phyloP scores from a whole-genome alignment of 148 eudicot genomes.

The Gaultheria prostrata region DNA sequence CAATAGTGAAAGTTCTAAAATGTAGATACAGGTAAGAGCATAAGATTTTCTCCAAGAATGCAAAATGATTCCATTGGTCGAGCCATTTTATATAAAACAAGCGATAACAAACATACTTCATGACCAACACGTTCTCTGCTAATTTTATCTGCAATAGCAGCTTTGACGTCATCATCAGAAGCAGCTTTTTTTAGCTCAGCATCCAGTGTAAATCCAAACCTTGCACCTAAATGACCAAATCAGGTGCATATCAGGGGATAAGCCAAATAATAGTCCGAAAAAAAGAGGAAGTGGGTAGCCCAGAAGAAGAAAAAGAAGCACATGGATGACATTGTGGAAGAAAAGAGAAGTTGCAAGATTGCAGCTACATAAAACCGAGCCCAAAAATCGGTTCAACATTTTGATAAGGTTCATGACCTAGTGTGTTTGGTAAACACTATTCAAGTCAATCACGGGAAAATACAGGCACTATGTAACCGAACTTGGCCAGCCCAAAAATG shows the following conservation, averaged over 20 bases:
- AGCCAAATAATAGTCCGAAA: not conserved
- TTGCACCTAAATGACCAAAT: constrained; percentile 50
- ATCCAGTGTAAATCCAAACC: constrained; percentile 74
- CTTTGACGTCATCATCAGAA: constrained; percentile 69
- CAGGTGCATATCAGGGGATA: not conserved
- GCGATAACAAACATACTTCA: constrained; percentile 55
- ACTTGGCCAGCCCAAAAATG: too few relatives aligned
- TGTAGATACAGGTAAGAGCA: not conserved
- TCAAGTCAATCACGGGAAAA: not conserved
- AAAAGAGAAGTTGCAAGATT: not conserved
- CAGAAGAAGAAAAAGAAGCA: not conserved
- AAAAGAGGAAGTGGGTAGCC: not conserved
- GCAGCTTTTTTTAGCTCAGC: constrained; percentile 81
- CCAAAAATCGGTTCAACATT: not conserved
- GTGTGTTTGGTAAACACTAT: not conserved
- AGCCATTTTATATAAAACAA: not conserved
- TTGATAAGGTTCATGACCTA: not conserved
- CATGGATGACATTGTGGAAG: not conserved
- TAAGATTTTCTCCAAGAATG: not conserved
- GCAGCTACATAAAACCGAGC: not conserved
- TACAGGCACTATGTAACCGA: too few relatives aligned
- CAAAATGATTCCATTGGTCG: not conserved
- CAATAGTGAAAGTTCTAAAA: not conserved
- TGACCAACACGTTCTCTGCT: constrained; percentile 97
- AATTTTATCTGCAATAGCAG: constrained; percentile 83